These are phyloP conservation scores for Vanrija pseudolonga DNA, from an alignment of 1,284 basidiomycete species.

Conservation along the genomic window DNA sequence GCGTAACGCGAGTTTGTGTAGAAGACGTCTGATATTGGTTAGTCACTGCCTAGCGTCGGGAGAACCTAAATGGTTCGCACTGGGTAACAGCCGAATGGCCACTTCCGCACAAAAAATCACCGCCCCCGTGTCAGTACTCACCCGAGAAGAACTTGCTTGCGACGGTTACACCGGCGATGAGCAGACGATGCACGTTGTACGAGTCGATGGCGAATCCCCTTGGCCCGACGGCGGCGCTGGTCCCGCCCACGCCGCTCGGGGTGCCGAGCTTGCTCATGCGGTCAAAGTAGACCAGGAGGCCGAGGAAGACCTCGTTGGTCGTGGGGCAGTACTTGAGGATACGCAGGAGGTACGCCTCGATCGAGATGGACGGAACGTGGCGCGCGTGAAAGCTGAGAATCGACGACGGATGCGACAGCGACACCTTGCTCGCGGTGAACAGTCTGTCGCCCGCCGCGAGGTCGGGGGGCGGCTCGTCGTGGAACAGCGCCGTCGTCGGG, in stretches of 20 bases:
- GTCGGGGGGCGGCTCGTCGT: slow-evolving; percentile 48
- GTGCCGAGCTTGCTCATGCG: slow-evolving; percentile 57
- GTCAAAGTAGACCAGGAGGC: slow-evolving; percentile 94
- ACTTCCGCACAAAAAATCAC: not conserved
- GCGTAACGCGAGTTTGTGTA: slow-evolving; percentile 99
- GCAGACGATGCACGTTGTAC: slow-evolving; percentile 91
- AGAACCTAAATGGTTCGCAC: not conserved
- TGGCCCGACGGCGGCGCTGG: slow-evolving; percentile 24
- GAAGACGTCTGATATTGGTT: slow-evolving; percentile 69
- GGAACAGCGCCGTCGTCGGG: slow-evolving; percentile 40
- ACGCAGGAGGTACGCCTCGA: slow-evolving; percentile 89
- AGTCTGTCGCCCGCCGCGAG: slow-evolving; percentile 18
- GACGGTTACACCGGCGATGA: slow-evolving; percentile 96
- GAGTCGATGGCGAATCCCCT: slow-evolving; percentile 89
- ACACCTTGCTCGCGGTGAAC: slow-evolving; percentile 67
- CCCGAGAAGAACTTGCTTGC: slow-evolving; percentile 95
- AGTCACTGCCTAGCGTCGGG: not conserved
- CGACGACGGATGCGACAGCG: slow-evolving; percentile 73
- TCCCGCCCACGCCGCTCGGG: slow-evolving; percentile 29
- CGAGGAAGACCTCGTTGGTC: slow-evolving; percentile 94
- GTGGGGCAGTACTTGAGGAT: slow-evolving; percentile 98
- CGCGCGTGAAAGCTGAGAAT: slow-evolving; percentile 92
- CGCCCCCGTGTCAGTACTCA: slow-evolving; percentile 18
- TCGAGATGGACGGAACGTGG: slow-evolving; percentile 88
- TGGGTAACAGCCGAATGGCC: not conserved